These are phyloP conservation scores for Ophiostoma ulmi DNA, from an alignment of 2,329 filamentous ascomycete species.

Conservation along the genomic window DNA sequence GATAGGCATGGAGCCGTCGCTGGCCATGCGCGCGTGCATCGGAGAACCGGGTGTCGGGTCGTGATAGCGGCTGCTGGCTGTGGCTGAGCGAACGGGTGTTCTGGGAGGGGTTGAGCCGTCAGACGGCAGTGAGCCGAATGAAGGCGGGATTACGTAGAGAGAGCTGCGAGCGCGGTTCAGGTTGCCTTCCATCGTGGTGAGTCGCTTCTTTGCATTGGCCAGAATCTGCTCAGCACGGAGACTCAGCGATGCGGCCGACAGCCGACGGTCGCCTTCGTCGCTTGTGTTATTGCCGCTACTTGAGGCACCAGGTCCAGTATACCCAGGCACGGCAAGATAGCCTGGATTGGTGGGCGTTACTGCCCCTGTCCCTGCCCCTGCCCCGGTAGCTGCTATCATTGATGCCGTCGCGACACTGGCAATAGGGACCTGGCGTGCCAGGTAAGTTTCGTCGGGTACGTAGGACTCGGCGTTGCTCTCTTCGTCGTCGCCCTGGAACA, in stretches of 20 bases:
- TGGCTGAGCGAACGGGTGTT: slow-evolving; percentile 40
- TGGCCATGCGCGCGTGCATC: slow-evolving; percentile 56
- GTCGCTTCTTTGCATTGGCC: slow-evolving; percentile 81
- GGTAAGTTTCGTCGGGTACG: slow-evolving; percentile 41
- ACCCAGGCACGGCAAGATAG: slow-evolving; percentile 26
- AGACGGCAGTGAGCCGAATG: slow-evolving; percentile 58
- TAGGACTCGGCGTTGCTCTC: slow-evolving; percentile 59
- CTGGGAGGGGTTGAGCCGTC: slow-evolving; percentile 51
- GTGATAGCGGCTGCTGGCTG: slow-evolving; percentile 32
- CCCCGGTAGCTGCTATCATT: slow-evolving; percentile 26
- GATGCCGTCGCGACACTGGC: not conserved
- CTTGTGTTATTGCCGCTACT: slow-evolving; percentile 38
- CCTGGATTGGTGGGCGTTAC: not conserved
- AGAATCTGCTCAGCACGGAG: slow-evolving; percentile 84
- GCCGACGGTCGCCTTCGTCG: slow-evolving; percentile 36
- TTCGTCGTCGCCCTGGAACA: slow-evolving; percentile 63
- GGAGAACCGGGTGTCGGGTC: slow-evolving; percentile 32
- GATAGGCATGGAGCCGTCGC: slow-evolving; percentile 39
- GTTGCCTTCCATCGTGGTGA: slow-evolving; percentile 95
- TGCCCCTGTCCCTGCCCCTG: slow-evolving; percentile 7
- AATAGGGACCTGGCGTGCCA: slow-evolving; percentile 24
- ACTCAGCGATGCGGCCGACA: slow-evolving; percentile 57
- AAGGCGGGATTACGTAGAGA: slow-evolving; percentile 55
- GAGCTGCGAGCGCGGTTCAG: slow-evolving; percentile 71
- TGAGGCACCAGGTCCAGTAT: slow-evolving; percentile 23